A percentile compares a stretch with the other conserved stretches of the same genome.
Conservation (phyloP, 495 filamentous ascomycete species). For the Podospora tetraspora region DNA sequence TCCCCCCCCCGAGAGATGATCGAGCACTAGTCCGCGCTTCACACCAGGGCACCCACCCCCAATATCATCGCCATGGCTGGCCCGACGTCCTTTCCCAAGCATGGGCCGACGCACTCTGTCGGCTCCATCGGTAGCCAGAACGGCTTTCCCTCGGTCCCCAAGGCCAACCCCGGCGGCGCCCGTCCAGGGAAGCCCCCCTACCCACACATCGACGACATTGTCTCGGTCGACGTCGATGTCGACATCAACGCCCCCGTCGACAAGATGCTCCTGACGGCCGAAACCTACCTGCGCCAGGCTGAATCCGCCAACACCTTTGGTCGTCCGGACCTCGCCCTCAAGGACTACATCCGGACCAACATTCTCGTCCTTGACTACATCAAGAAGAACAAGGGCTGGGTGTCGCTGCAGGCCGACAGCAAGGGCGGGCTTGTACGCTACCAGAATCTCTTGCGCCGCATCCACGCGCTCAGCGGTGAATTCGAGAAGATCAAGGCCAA, state of each 20-base stretch:
- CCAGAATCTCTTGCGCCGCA: slow-evolving; percentile 40
- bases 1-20: not conserved
- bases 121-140: not conserved
- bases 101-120: not conserved
- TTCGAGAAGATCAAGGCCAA: slow-evolving; percentile 59
- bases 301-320: slow-evolving; percentile 47
- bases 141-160: not conserved
- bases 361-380: slow-evolving; percentile 65
- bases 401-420: slow-evolving; percentile 21
- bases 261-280: slow-evolving; percentile 46
- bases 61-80: not conserved
- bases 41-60: not conserved
- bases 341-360: slow-evolving; percentile 73
- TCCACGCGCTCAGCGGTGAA: slow-evolving; percentile 31
- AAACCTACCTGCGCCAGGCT: slow-evolving; percentile 47
- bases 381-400: slow-evolving; percentile 42
- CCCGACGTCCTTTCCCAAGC: not conserved
- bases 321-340: slow-evolving; percentile 46
- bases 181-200: slow-evolving; percentile 39
- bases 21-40: not conserved
- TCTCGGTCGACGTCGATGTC: slow-evolving; percentile 41
- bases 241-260: slow-evolving; percentile 43
- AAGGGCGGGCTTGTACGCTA: slow-evolving; percentile 32
- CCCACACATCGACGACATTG: slow-evolving; percentile 72
- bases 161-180: slow-evolving; percentile 5